A percentile compares a stretch with the other conserved stretches of the same genome.
Conservation (phyloP, 2,329 filamentous ascomycete genomes). For the Pseudopyrenochaeta lycopersici region DNA sequence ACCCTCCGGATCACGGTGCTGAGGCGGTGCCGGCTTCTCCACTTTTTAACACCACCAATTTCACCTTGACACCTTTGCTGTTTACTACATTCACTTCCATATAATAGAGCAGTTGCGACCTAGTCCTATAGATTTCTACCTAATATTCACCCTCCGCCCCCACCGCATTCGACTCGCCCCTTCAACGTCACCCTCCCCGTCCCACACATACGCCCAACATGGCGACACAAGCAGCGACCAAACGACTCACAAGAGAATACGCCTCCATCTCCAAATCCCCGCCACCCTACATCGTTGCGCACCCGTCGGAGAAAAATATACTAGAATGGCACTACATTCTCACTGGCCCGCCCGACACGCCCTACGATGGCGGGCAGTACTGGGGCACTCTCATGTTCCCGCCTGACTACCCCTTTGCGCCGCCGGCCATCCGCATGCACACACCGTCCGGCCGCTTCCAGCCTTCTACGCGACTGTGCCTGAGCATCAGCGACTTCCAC, state of each 20-base stretch:
- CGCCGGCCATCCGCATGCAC: slow-evolving; percentile 98
- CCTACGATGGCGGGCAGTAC: slow-evolving; percentile 94
- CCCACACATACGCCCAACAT: slow-evolving; percentile 30
- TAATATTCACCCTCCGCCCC: slow-evolving; percentile 7
- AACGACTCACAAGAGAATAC: slow-evolving; percentile 69
- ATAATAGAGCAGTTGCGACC: not conserved
- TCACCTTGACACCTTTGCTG: not conserved
- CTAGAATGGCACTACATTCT: slow-evolving; percentile 97
- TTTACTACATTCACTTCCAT: not conserved
- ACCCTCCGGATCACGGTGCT: slow-evolving; percentile 4
- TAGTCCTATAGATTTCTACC: not conserved
- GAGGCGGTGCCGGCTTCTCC: not conserved
- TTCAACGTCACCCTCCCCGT: not conserved
- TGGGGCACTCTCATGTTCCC: slow-evolving; percentile 98
- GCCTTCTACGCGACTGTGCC: slow-evolving; percentile 87
- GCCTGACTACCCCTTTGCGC: slow-evolving; percentile 95
- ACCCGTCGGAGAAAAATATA: slow-evolving; percentile 90
- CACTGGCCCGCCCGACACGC: slow-evolving; percentile 91
- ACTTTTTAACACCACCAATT: not conserved
- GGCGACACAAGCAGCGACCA: slow-evolving; percentile 52
- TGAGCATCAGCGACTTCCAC: slow-evolving; percentile 97
- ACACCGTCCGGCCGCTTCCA: slow-evolving; percentile 96
- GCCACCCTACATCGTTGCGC: slow-evolving; percentile 86
- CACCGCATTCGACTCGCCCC: not conserved
- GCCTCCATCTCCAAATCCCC: slow-evolving; percentile 75